Evolutionary conservation across 495 filamentous ascomycete species (phyloP).

Genomic region (Daldinia decipiens): DNA sequence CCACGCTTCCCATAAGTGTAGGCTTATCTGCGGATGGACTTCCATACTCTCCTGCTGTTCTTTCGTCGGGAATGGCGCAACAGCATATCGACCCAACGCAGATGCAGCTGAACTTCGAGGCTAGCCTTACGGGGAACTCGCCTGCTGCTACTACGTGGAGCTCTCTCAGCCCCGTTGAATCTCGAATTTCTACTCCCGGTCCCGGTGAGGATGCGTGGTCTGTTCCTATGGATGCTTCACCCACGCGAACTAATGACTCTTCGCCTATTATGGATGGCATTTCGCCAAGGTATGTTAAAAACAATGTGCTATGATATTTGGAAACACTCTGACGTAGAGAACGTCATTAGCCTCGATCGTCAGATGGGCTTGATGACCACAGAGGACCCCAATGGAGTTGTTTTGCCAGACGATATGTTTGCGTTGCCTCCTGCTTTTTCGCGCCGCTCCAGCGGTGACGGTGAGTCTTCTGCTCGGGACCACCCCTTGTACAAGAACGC

Average conservation of each 20-base stretch:
- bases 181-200: slow-evolving; percentile 60
- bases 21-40: slow-evolving; percentile 55
- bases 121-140: slow-evolving; percentile 54
- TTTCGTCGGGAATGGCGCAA: slow-evolving; percentile 51
- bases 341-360: slow-evolving; percentile 47
- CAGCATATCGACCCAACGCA: slow-evolving; percentile 56
- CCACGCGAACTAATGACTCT: slow-evolving; percentile 57
- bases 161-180: slow-evolving; percentile 60
- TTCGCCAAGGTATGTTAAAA: slow-evolving; percentile 60
- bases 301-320: slow-evolving; percentile 35
- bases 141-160: slow-evolving; percentile 58
- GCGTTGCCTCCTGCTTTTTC: slow-evolving; percentile 56
- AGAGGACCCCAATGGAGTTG: slow-evolving; percentile 56
- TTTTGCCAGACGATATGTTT: slow-evolving; percentile 56
- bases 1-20: slow-evolving; percentile 54
- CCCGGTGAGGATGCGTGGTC: slow-evolving; percentile 60
- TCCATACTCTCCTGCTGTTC: slow-evolving; percentile 52
- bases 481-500: slow-evolving; percentile 81
- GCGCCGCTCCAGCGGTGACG: slow-evolving; percentile 60
- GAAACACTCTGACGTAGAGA: slow-evolving; percentile 44
- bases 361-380: slow-evolving; percentile 54
- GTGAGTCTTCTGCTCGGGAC: slow-evolving; percentile 73
- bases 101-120: slow-evolving; percentile 56
- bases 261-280: slow-evolving; percentile 59
- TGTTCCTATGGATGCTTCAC: slow-evolving; percentile 54